Percentiles rank a stretch among this genome's conserved stretches.
Evolutionary conservation across 345 rosid species (phyloP).

Genomic region (Acer yangbiense): DNA sequence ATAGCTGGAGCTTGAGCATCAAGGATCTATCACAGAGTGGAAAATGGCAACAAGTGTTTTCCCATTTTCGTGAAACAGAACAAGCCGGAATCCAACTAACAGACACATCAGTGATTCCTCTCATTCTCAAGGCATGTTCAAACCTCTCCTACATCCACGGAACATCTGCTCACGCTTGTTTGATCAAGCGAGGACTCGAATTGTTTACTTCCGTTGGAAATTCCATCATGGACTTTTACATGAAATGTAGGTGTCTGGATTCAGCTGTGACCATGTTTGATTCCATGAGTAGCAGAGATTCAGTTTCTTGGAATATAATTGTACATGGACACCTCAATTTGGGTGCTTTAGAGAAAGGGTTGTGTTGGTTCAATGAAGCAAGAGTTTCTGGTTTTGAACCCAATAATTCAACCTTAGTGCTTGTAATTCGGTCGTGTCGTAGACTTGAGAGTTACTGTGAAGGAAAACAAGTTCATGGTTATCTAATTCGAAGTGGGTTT

Average conservation of each 20-base stretch:
- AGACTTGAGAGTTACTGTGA: conserved; percentile 10
- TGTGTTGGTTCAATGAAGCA: conserved; percentile 53
- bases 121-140: conserved; percentile 59
- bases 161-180: conserved; percentile 45
- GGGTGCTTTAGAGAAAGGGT: conserved; percentile 46
- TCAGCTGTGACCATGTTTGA: conserved; percentile 46
- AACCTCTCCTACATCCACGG: conserved; percentile 46
- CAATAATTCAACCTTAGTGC: conserved; percentile 57
- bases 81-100: conserved; percentile 35
- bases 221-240: conserved; percentile 63
- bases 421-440: conserved; percentile 52
- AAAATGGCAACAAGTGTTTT: conserved; percentile 57
- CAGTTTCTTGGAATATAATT: conserved; percentile 74
- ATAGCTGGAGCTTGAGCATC: conserved; percentile 36
- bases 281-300: conserved; percentile 45
- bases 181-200: conserved; percentile 58
- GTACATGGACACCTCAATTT: conserved; percentile 47
- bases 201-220: conserved; percentile 53
- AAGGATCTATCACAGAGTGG: conserved; percentile 46
- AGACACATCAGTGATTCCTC: conserved; percentile 51
- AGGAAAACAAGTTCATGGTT: conserved; percentile 48
- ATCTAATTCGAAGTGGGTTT: conserved; percentile 51
- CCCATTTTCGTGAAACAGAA: conserved; percentile 41
- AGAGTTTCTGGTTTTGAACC: conserved; percentile 59
- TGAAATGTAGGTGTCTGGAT: conserved; percentile 47